Evolutionary conservation across 192 early-diverging fungal genomes (phyloP).

Genomic region (Blastocladiella britannica): DNA sequence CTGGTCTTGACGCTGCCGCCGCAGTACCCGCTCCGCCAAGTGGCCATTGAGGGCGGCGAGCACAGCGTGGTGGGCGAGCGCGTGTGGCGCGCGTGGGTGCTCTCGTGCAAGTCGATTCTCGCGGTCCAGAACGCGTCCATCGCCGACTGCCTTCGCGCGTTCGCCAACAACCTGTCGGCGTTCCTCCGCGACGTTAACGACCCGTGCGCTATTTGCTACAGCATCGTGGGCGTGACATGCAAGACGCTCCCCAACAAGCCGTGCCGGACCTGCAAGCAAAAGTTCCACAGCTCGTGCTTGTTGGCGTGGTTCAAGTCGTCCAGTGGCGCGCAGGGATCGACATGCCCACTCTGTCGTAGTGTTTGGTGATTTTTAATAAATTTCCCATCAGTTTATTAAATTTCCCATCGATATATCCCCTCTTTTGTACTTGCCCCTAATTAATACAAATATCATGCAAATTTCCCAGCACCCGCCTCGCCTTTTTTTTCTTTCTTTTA

Average conservation of each 20-base stretch:
- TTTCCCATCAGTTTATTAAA: too few relatives aligned
- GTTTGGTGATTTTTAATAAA: too few relatives aligned
- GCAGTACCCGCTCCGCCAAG: conserved; percentile 19
- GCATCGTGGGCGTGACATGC: conserved; percentile 74
- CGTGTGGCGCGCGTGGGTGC: conserved; percentile 28
- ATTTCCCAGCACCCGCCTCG: too few relatives aligned
- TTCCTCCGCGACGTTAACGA: conserved; percentile 85
- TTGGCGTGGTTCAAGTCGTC: conserved; percentile 67
- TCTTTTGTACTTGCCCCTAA: too few relatives aligned
- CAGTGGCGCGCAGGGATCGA: conserved; percentile 41
- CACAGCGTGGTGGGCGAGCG: conserved; percentile 22
- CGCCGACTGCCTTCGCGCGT: conserved; percentile 53
- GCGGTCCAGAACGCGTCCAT: conserved; percentile 56
- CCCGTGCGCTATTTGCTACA: conserved; percentile 96
- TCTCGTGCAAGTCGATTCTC: conserved; percentile 21
- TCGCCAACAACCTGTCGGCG: conserved; percentile 65
- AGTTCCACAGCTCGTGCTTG: conserved; percentile 81
- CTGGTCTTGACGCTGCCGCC: conserved; percentile 6
- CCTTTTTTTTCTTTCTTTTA: too few relatives aligned
- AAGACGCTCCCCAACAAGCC: conserved; percentile 65
- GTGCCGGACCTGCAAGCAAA: conserved; percentile 84
- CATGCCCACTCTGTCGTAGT: conserved; percentile 47
- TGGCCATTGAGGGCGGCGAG: conserved; percentile 14
- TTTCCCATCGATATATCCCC: too few relatives aligned
- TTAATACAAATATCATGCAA: too few relatives aligned